These are phyloP conservation scores for Xylaria sp. DNA, from an alignment of 2,329 filamentous ascomycete genomes.

Conservation along the genomic window DNA sequence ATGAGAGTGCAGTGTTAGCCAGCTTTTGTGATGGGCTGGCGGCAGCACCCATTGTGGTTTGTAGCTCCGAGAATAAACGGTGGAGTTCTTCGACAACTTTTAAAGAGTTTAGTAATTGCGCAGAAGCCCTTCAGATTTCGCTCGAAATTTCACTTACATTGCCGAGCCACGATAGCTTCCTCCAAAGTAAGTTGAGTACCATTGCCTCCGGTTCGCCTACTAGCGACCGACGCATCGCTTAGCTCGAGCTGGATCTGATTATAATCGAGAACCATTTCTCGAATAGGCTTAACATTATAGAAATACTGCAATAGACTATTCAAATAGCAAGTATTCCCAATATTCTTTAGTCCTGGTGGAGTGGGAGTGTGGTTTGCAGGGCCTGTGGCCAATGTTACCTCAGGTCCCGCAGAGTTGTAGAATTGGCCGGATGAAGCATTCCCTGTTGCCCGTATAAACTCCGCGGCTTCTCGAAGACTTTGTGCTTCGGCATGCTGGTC, in stretches of 20 bases:
- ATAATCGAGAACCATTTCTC: slow-evolving; percentile 79
- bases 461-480: slow-evolving; percentile 33
- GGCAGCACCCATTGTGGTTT: slow-evolving; percentile 63
- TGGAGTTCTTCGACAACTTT: slow-evolving; percentile 77
- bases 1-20: slow-evolving; percentile 77
- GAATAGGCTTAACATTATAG: slow-evolving; percentile 82
- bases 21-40: slow-evolving; percentile 77
- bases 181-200: slow-evolving; percentile 55
- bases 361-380: slow-evolving; percentile 53
- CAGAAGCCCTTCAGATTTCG: background rate
- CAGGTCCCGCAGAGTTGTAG: background rate
- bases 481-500: slow-evolving; percentile 31
- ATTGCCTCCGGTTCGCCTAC: slow-evolving; percentile 76
- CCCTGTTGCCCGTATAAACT: slow-evolving; percentile 33
- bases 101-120: slow-evolving; percentile 25
- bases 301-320: slow-evolving; percentile 97
- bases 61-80: slow-evolving; percentile 72
- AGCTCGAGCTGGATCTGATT: slow-evolving; percentile 73
- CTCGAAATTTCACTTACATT: slow-evolving; percentile 64
- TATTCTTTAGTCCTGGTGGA: slow-evolving; percentile 88
- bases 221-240: slow-evolving; percentile 64
- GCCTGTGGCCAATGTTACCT: background rate
- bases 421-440: background rate
- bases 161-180: slow-evolving; percentile 70
- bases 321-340: slow-evolving; percentile 97